Base-by-base conservation (phyloP, 2,329 filamentous ascomycete species). In the Rutstroemia sp. region DNA sequence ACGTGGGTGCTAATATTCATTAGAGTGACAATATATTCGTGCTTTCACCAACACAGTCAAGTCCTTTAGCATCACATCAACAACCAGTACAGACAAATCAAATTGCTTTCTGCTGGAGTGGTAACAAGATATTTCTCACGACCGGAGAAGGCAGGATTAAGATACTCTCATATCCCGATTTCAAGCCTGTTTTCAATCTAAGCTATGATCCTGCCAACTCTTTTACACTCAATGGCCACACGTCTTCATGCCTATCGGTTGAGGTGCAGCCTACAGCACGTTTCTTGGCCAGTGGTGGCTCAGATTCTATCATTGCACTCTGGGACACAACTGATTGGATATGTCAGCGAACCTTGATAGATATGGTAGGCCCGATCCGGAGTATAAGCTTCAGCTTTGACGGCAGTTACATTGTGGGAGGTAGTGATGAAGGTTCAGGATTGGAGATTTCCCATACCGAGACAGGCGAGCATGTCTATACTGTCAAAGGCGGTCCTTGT, bases 311-410 rank as follows among this genome's bases (percentile, higher is more conserved):
- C 51, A 86, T 92, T 62, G 78, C 85, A 5, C 74, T 92, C 3
- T 92, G 88, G 85, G 87, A 92, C 65, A 91, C 88, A 3, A 78
- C 78, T 42, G 84, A 88, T 62, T 91, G 87, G 86, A 82, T 88
- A 56, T 91, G 87, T 67, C 80, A 85, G 65, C 79, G 84, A 58
- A 89, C 87, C 1, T 75, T 91, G 44, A 83, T 83, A 38, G 78
- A 81, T 63, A 86, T 89, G 74, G 77, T 79, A 9, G 86, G 86
- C 1, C 82, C 87, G 3, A 83, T 92, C 27, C 79, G 82, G 65
- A 88, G 81, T 67, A 76, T 92, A 56, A 66, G 86, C 66, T 92
- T 92, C 68, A 87, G 82, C 16, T 92, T 88, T 70, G 88, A 92
- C 64, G 88, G 88, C 1, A 84, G 81, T 65, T 92, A 85, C 67